These are phyloP conservation scores for Penstemon davidsonii DNA, from an alignment of 257 asterid species.

Conservation along the genomic window DNA sequence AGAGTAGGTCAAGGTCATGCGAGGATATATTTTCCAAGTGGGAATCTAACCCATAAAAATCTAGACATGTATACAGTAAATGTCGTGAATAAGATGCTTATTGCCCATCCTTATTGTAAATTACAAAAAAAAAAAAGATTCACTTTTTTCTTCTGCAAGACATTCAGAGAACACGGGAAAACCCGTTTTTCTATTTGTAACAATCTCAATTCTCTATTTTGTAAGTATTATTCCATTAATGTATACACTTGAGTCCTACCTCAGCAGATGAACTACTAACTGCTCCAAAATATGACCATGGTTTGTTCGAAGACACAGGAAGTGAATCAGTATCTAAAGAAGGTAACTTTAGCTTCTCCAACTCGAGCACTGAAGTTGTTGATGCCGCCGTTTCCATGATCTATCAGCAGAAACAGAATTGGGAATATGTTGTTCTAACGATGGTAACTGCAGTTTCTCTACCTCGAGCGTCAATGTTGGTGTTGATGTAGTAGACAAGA, in stretches of 20 bases:
- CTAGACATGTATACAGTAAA: no score
- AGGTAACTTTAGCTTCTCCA: conserved; percentile 57
- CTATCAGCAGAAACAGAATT: conserved; percentile 49
- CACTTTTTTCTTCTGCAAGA: no score
- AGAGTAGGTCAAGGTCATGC: no score
- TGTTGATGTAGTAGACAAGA: conserved; percentile 61
- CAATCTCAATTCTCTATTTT: no score
- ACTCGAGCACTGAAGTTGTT: conserved; percentile 55
- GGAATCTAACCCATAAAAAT: no score
- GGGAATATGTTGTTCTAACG: conserved; percentile 55
- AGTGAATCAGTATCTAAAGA: conserved; percentile 59
- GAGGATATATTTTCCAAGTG: no score
- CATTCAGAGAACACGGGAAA: no score
- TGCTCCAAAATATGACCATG: conserved; percentile 55
- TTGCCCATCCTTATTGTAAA: no score
- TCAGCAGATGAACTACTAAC: conserved; percentile 48
- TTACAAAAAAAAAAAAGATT: no score
- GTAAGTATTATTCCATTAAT: no score
- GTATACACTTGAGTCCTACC: conserved; percentile 42
- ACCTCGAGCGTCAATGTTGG: conserved; percentile 55
- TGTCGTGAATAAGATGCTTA: no score
- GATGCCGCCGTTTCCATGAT: conserved; percentile 54
- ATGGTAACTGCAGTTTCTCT: conserved; percentile 60
- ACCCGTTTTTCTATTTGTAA: no score
- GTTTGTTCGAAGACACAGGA: conserved; percentile 46